These are phyloP conservation scores for Remersonia thermophila DNA, from an alignment of 2,329 filamentous ascomycete species.

Conservation along the genomic window DNA sequence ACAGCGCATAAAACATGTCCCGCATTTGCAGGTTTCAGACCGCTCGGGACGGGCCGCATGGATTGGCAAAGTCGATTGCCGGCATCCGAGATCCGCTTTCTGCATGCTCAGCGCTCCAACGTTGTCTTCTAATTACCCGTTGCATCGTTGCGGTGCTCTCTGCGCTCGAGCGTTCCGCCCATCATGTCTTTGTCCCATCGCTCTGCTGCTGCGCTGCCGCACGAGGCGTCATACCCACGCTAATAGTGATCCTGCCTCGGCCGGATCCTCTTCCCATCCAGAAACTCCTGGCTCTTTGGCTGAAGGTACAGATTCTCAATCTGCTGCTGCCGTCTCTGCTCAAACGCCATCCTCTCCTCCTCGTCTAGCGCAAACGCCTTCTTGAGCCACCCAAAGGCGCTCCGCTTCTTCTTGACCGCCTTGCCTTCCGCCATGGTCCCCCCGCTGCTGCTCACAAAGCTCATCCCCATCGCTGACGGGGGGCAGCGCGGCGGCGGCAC, in stretches of 20 bases:
- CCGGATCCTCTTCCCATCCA: slow-evolving; percentile 41
- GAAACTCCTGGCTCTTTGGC: slow-evolving; percentile 36
- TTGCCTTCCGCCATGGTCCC: slow-evolving; percentile 32
- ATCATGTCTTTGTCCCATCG: no score
- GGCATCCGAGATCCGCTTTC: background rate
- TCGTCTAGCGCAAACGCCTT: slow-evolving; percentile 55
- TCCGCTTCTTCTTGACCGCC: slow-evolving; percentile 51
- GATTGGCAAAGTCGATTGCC: background rate
- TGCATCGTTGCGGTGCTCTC: no score
- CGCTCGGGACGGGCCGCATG: slow-evolving; percentile 1
- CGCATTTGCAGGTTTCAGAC: background rate
- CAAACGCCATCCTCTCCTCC: slow-evolving; percentile 48
- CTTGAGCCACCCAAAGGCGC: slow-evolving; percentile 56
- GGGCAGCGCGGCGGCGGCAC: slow-evolving; percentile 35
- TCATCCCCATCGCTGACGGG: slow-evolving; percentile 44
- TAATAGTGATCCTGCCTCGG: slow-evolving; percentile 3
- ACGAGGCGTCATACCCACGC: no score
- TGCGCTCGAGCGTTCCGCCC: no score
- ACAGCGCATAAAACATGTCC: slow-evolving; percentile 3
- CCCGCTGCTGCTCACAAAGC: slow-evolving; percentile 40
- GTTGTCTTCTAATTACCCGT: no score
- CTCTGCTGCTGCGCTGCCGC: no score
- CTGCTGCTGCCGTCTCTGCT: slow-evolving; percentile 39
- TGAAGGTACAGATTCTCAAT: slow-evolving; percentile 37
- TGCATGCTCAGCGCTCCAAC: no score